Evolutionary conservation across 129 eudicot species (phyloP).

Genomic region (Centaurea solstitialis): DNA sequence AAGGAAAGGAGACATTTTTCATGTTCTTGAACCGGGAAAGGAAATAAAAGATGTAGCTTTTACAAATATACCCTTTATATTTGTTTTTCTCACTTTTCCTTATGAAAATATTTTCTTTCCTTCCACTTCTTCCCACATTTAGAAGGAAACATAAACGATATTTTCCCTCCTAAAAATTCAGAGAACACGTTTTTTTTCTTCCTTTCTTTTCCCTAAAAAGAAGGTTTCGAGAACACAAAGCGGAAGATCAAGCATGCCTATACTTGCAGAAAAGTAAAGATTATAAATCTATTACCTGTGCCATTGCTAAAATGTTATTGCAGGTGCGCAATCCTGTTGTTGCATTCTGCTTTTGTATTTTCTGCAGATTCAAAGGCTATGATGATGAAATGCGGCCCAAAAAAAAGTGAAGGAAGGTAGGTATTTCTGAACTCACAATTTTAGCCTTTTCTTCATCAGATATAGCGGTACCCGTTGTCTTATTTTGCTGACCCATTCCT

Average conservation of each 20-base stretch:
- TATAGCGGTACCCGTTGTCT: slow-evolving; percentile 66
- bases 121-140: not conserved
- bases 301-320: slow-evolving; percentile 62
- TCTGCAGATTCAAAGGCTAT: slow-evolving; percentile 36
- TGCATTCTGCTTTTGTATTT: slow-evolving; percentile 57
- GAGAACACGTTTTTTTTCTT: too few relatives aligned
- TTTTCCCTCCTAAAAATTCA: not conserved
- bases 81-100: not conserved
- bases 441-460: slow-evolving; percentile 54
- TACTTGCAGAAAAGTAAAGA: not conserved
- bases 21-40: not conserved
- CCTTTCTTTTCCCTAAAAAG: not conserved
- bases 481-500: slow-evolving; percentile 76
- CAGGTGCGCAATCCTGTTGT: slow-evolving; percentile 55
- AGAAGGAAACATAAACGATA: not conserved
- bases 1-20: not conserved
- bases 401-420: not conserved
- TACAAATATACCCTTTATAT: not conserved
- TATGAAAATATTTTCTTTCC: not conserved
- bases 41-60: not conserved
- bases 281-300: slow-evolving; percentile 38
- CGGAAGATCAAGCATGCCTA: too few relatives aligned
- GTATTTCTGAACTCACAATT: slow-evolving; percentile 43
- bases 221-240: not conserved
- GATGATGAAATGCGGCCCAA: not conserved